Percentiles rank a stretch among this genome's conserved stretches.
phyloP scores from a whole-genome alignment of 2,329 filamentous ascomycete genomes.

The Aspergillus texensis region DNA sequence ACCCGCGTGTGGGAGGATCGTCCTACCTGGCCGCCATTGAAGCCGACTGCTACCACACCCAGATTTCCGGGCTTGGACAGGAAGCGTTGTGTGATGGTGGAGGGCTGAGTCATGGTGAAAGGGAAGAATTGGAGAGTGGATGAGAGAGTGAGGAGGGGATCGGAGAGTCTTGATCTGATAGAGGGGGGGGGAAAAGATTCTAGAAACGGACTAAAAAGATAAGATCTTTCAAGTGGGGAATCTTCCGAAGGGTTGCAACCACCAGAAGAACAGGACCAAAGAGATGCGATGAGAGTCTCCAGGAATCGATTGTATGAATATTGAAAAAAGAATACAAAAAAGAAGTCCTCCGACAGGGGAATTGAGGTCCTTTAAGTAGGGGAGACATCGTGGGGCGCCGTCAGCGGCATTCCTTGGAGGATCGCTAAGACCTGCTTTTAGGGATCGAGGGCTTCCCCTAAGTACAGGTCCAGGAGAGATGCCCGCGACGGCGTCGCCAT shows the following conservation, averaged over 20 bases:
- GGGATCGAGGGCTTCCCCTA: slow-evolving; percentile 49
- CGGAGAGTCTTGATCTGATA: slow-evolving; percentile 12
- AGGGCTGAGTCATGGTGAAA: slow-evolving; percentile 55
- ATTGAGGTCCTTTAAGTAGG: slow-evolving; percentile 8
- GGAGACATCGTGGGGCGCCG: slow-evolving; percentile 11
- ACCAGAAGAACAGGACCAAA: not conserved
- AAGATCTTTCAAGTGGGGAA: slow-evolving; percentile 8
- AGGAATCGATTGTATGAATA: not conserved
- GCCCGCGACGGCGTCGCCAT: slow-evolving; percentile 29
- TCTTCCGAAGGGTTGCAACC: not conserved
- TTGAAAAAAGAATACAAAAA: slow-evolving; percentile 7
- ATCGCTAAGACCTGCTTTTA: slow-evolving; percentile 53
- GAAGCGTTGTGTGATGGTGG: slow-evolving; percentile 70
- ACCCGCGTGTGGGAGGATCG: slow-evolving; percentile 20
- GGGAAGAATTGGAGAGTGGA: not conserved
- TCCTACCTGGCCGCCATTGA: slow-evolving; percentile 90
- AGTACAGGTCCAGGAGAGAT: slow-evolving; percentile 52
- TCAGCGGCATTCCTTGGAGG: slow-evolving; percentile 18
- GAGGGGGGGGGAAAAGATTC: slow-evolving; percentile 6
- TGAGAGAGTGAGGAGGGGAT: slow-evolving; percentile 10
- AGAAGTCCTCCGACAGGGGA: slow-evolving; percentile 8
- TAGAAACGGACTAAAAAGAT: slow-evolving; percentile 5
- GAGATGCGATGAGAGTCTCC: not conserved
- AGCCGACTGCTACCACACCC: slow-evolving; percentile 91
- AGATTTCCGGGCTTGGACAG: slow-evolving; percentile 77